Evolutionary conservation across 352 stramenopile genomes (phyloP).

Genomic region (Phytophthora megakarya): DNA sequence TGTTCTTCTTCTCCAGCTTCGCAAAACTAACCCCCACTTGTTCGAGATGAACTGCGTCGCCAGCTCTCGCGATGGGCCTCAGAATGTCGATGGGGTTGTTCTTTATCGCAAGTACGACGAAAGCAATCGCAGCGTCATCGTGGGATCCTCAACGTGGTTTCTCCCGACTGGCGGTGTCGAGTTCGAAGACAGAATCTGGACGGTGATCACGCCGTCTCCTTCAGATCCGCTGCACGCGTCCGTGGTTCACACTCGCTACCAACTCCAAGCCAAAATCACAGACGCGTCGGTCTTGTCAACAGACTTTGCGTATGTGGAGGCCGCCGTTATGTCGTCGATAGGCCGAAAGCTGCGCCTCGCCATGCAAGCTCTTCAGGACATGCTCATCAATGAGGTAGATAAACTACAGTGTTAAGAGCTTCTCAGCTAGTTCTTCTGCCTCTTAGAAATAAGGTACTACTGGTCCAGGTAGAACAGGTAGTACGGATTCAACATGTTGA

Average conservation of each 20-base stretch:
- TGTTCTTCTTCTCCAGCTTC: neutral
- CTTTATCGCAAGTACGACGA: constrained; percentile 29
- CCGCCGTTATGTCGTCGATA: constrained; percentile 11
- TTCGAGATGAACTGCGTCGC: constrained; percentile 27
- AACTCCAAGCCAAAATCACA: constrained; percentile 13
- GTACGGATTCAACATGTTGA: too few species aligned
- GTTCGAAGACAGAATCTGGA: constrained; percentile 28
- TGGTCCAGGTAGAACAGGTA: too few species aligned
- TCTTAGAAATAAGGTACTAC: too few species aligned
- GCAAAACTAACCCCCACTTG: constrained; percentile 7
- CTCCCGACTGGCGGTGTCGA: constrained; percentile 18
- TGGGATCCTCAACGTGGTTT: constrained; percentile 12
- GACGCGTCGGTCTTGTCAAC: neutral
- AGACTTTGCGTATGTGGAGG: constrained; percentile 9
- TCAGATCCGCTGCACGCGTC: constrained; percentile 12
- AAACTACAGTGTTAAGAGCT: neutral
- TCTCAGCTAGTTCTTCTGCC: too few species aligned
- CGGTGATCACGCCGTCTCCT: constrained; percentile 16
- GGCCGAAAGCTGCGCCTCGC: constrained; percentile 13
- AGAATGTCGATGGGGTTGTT: constrained; percentile 13
- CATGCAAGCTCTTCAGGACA: constrained; percentile 13
- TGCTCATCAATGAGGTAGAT: constrained; percentile 1
- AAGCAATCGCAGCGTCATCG: constrained; percentile 18
- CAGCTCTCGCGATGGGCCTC: constrained; percentile 6
- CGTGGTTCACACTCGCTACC: constrained; percentile 19